A percentile compares a stretch with the other conserved stretches of the same genome.
Evolutionary conservation across 495 filamentous ascomycete species (phyloP).

Genomic region (Penicillium diatomitis): DNA sequence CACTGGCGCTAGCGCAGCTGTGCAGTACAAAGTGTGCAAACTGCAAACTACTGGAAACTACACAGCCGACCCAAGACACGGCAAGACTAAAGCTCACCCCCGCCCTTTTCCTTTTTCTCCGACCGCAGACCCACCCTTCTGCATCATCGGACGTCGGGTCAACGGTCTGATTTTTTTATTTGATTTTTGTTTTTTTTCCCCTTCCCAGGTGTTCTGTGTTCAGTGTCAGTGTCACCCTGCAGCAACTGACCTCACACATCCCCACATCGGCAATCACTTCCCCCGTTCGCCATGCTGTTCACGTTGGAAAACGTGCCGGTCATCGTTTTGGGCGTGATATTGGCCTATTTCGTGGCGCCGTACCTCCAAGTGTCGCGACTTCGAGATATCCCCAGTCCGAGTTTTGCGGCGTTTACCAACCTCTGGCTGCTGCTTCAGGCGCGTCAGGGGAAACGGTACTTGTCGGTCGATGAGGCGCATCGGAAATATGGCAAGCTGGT

Average conservation of each 20-base stretch:
- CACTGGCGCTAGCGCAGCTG: too few relatives aligned
- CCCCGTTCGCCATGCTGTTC: constrained; percentile 22
- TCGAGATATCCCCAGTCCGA: constrained; percentile 57
- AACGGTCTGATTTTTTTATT: too few relatives aligned
- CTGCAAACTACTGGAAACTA: too few relatives aligned
- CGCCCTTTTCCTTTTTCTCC: too few relatives aligned
- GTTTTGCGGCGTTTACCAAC: constrained; percentile 60
- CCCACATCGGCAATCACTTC: not conserved
- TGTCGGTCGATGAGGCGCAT: constrained; percentile 61
- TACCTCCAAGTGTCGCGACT: constrained; percentile 60
- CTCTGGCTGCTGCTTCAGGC: constrained; percentile 67
- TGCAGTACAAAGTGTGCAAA: too few relatives aligned
- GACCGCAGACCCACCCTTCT: too few relatives aligned
- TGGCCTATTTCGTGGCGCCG: constrained; percentile 57
- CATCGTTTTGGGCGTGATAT: constrained; percentile 40
- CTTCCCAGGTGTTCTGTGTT: too few relatives aligned
- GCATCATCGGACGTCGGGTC: too few relatives aligned
- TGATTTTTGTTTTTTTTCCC: too few relatives aligned
- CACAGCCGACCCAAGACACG: too few relatives aligned
- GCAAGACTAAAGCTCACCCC: too few relatives aligned
- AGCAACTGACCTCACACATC: not conserved
- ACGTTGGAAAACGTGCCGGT: constrained; percentile 51
- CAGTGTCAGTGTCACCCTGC: too few relatives aligned
- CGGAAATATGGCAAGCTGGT: constrained; percentile 58
- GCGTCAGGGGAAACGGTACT: constrained; percentile 58